Evolutionary conservation across 2,329 filamentous ascomycete species (phyloP).

Genomic region (Pseudogymnoascus sp.): DNA sequence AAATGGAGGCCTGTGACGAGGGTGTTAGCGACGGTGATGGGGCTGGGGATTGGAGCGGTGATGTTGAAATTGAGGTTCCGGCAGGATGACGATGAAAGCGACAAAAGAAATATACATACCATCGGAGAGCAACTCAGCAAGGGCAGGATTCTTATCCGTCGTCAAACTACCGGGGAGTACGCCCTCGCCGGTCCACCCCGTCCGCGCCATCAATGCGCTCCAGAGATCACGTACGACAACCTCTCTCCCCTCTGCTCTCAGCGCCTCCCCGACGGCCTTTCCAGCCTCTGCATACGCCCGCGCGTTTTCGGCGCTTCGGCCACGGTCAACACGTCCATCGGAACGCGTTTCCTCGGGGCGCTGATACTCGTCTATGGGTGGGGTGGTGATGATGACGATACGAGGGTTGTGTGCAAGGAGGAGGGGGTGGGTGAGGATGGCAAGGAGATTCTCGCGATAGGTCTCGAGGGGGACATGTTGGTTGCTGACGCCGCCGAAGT

Average conservation of each 20-base stretch:
- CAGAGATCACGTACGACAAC: constrained; percentile 72
- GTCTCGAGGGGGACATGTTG: constrained; percentile 70
- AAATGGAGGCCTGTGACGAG: constrained; percentile 54
- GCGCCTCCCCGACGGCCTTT: constrained; percentile 50
- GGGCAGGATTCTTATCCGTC: background rate
- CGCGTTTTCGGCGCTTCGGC: constrained; percentile 39
- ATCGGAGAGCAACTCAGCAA: background rate
- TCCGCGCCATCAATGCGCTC: constrained; percentile 67
- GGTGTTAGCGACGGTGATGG: constrained; percentile 35
- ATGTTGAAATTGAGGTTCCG: constrained; percentile 43
- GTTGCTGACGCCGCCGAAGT: constrained; percentile 51
- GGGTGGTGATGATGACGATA: constrained; percentile 73
- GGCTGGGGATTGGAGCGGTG: background rate
- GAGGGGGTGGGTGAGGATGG: constrained; percentile 64
- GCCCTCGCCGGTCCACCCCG: constrained; percentile 43
- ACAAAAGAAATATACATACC: constrained; percentile 22
- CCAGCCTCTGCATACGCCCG: constrained; percentile 55
- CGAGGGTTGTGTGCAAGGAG: constrained; percentile 63
- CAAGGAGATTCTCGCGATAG: constrained; percentile 55
- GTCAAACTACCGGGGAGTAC: constrained; percentile 29
- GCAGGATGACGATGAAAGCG: constrained; percentile 35
- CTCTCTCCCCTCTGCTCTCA: constrained; percentile 26
- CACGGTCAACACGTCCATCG: constrained; percentile 37
- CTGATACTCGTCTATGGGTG: constrained; percentile 72
- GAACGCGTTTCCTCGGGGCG: constrained; percentile 34